These are phyloP conservation scores for Parietaria judaica DNA, from an alignment of 306 rosid species.

Conservation along the genomic window DNA sequence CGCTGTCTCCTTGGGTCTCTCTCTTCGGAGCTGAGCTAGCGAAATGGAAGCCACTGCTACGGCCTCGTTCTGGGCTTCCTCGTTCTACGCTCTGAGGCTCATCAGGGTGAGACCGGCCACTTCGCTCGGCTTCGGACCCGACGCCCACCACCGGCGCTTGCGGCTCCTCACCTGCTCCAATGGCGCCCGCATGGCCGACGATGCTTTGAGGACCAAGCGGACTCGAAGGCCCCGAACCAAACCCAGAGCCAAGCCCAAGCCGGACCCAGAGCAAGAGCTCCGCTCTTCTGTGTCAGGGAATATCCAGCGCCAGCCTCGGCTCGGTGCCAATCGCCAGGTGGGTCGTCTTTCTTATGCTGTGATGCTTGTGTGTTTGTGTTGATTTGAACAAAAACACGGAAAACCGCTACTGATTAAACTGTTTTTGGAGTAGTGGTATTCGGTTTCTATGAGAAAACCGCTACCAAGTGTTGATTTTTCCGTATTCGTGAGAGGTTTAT, in stretches of 20 bases:
- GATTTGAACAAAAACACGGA: no score
- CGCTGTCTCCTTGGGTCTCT: no score
- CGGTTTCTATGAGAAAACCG: no score
- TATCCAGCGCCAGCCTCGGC: neutral
- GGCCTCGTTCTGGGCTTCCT: conserved; percentile 8
- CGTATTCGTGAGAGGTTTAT: no score
- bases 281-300: neutral
- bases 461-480: no score
- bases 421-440: no score
- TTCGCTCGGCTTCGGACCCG: conserved; percentile 11
- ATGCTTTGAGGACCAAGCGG: neutral
- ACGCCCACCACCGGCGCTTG: conserved; percentile 12
- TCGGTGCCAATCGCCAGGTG: neutral
- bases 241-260: neutral
- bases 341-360: neutral
- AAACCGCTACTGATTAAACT: no score
- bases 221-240: neutral
- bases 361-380: no score
- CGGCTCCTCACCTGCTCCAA: conserved; percentile 16
- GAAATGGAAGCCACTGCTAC: conserved; percentile 7
- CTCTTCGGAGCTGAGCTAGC: no score
- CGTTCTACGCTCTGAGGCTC: conserved; percentile 3
- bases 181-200: conserved; percentile 12
- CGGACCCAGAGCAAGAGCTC: neutral
- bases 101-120: neutral